Conservation (phyloP, 2,329 filamentous ascomycete genomes). For the Colletotrichum destructivum region DNA sequence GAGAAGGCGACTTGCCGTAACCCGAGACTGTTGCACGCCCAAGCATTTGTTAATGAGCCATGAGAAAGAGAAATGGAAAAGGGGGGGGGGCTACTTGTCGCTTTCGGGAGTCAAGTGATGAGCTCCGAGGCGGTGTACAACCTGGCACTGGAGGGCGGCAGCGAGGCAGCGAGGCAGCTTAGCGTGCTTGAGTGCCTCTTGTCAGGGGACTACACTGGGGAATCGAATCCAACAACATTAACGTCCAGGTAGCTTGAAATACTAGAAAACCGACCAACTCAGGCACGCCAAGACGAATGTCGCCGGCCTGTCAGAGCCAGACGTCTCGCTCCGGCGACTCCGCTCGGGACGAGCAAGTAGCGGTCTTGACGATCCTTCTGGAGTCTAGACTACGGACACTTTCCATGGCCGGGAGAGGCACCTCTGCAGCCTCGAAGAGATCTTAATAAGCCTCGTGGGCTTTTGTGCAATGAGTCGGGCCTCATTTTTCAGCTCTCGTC, state of each 20-base stretch:
- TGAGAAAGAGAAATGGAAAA: not conserved
- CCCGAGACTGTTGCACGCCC: not conserved
- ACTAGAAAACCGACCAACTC: not conserved
- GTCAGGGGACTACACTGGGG: not conserved
- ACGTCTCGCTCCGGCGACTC: too few species aligned
- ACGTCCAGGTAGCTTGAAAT: not conserved
- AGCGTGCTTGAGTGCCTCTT: not conserved
- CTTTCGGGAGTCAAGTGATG: not conserved
- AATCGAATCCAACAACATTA: not conserved
- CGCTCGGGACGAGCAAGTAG: not conserved
- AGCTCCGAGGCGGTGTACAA: not conserved
- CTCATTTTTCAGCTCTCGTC: not conserved
- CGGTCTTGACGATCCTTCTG: not conserved
- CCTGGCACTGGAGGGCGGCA: not conserved
- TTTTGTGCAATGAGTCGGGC: not conserved
- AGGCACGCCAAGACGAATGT: not conserved
- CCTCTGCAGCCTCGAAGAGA: not conserved
- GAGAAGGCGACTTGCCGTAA: not conserved
- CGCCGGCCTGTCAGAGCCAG: not conserved
- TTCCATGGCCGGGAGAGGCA: not conserved
- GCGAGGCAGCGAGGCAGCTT: not conserved
- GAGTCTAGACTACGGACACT: too few species aligned
- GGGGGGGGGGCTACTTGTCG: too few species aligned
- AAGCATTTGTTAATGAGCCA: not conserved
- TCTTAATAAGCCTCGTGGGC: too few species aligned